Evolutionary conservation across 1,139 yeast genomes (phyloP).

Genomic region (Debaryomyces sp.): DNA sequence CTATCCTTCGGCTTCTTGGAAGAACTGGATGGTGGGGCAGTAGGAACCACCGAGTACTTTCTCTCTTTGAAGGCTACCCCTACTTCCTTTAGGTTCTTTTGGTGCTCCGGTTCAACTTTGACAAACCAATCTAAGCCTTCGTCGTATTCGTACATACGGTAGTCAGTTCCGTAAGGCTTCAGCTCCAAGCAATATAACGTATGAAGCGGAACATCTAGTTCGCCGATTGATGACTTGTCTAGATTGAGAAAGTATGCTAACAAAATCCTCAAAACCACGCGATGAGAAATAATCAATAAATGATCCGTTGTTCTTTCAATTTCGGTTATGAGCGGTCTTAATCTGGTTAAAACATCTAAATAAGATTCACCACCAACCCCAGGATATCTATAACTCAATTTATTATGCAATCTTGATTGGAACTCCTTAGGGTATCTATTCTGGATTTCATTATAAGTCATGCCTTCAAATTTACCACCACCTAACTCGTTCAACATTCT

Average conservation of each 20-base stretch:
- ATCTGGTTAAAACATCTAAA: conserved; percentile 85
- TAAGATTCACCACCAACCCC: conserved; percentile 98
- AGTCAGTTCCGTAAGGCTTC: conserved; percentile 93
- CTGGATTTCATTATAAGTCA: conserved; percentile 82
- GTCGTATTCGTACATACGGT: conserved; percentile 85
- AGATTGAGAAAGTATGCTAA: conserved; percentile 88
- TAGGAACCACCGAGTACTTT: conserved; percentile 72
- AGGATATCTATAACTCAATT: conserved; percentile 85
- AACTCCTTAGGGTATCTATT: conserved; percentile 74
- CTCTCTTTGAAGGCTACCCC: conserved; percentile 68
- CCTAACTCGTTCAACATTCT: conserved; percentile 92
- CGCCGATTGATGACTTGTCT: conserved; percentile 81
- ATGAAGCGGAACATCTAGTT: conserved; percentile 89
- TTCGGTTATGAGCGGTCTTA: conserved; percentile 89
- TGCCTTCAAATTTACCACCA: conserved; percentile 89
- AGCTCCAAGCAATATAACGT: conserved; percentile 88
- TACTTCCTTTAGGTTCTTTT: conserved; percentile 62
- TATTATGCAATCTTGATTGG: conserved; percentile 70
- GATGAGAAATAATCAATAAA: conserved; percentile 78
- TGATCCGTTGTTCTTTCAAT: conserved; percentile 91
- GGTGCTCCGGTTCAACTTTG: conserved; percentile 68
- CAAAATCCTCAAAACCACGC: conserved; percentile 87
- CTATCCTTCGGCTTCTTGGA: conserved; percentile 9
- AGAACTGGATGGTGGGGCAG: conserved; percentile 56
- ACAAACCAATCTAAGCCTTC: conserved; percentile 78